Conservation (phyloP, 2,329 filamentous ascomycete species). For the Aspergillus cejpii region DNA sequence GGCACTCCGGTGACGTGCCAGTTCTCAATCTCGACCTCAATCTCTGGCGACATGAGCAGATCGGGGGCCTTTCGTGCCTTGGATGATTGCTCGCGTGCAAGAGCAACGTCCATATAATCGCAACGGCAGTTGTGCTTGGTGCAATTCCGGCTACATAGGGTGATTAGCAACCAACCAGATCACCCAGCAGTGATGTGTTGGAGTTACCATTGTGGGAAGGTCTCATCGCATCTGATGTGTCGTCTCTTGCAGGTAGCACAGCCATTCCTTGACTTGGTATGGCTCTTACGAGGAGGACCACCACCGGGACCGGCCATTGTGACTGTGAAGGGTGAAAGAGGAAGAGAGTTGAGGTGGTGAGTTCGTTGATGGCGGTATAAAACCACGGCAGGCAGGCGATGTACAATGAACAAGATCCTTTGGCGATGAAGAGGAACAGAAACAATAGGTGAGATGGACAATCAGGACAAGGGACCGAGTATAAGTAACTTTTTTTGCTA, state of each 20-base stretch:
- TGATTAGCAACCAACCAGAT: slow-evolving; percentile 1
- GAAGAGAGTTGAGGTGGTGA: slow-evolving; percentile 1
- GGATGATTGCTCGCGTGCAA: slow-evolving; percentile 50
- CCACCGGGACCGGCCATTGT: slow-evolving; percentile 87
- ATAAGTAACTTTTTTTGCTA: slow-evolving; percentile 3
- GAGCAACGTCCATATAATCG: slow-evolving; percentile 86
- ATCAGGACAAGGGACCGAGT: not conserved
- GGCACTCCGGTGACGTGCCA: slow-evolving; percentile 82
- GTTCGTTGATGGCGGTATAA: no score
- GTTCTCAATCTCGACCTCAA: slow-evolving; percentile 69
- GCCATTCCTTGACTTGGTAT: slow-evolving; percentile 97
- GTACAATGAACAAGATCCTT: not conserved
- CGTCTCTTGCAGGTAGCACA: slow-evolving; percentile 97
- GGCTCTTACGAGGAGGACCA: slow-evolving; percentile 82
- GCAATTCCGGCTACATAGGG: slow-evolving; percentile 71
- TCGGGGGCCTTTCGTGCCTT: slow-evolving; percentile 50
- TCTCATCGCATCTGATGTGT: slow-evolving; percentile 97
- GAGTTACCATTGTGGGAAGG: slow-evolving; percentile 85
- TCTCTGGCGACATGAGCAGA: slow-evolving; percentile 79
- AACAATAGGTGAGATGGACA: not conserved
- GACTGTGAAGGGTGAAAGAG: slow-evolving; percentile 3
- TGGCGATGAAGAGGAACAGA: not conserved
- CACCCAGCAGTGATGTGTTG: slow-evolving; percentile 17
- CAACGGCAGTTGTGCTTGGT: slow-evolving; percentile 98
- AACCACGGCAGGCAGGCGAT: slow-evolving; percentile 2